Percentiles rank a stretch among this genome's conserved stretches.
These are phyloP conservation scores for Sporothrix schenckii DNA, from an alignment of 2,329 filamentous ascomycete species.

Conservation along the genomic window DNA sequence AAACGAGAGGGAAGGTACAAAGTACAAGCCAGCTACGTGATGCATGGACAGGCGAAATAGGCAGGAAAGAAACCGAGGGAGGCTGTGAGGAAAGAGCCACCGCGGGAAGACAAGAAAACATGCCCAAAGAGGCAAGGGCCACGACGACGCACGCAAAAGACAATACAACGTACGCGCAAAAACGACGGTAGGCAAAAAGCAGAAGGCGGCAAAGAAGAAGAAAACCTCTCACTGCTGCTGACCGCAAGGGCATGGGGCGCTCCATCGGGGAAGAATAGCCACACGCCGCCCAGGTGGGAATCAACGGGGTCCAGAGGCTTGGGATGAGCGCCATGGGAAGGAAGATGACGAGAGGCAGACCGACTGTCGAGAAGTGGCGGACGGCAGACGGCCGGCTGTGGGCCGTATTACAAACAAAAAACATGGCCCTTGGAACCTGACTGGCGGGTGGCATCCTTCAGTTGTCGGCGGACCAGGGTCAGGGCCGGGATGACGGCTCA, in stretches of 20 bases:
- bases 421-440: background rate
- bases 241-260: conserved; percentile 9
- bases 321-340: background rate
- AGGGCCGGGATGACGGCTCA: background rate
- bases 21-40: background rate
- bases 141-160: conserved; percentile 3
- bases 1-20: background rate
- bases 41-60: background rate
- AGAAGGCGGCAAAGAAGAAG: conserved; percentile 6
- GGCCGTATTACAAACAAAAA: background rate
- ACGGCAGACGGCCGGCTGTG: background rate
- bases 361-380: background rate
- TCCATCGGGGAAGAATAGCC: conserved; percentile 10
- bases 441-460: conserved; percentile 6
- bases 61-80: background rate
- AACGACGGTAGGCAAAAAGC: background rate
- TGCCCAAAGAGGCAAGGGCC: conserved; percentile 22
- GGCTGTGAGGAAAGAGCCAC: background rate
- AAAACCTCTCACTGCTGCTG: conserved; percentile 22
- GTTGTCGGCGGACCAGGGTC: conserved; percentile 5
- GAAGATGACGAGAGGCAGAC: background rate
- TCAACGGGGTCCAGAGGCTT: conserved; percentile 15
- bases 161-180: conserved; percentile 6
- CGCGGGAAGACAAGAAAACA: conserved; percentile 14
- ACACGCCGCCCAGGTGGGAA: conserved; percentile 11